Conservation (phyloP, 2,329 filamentous ascomycete species). For the Ophiobolus disseminans region DNA sequence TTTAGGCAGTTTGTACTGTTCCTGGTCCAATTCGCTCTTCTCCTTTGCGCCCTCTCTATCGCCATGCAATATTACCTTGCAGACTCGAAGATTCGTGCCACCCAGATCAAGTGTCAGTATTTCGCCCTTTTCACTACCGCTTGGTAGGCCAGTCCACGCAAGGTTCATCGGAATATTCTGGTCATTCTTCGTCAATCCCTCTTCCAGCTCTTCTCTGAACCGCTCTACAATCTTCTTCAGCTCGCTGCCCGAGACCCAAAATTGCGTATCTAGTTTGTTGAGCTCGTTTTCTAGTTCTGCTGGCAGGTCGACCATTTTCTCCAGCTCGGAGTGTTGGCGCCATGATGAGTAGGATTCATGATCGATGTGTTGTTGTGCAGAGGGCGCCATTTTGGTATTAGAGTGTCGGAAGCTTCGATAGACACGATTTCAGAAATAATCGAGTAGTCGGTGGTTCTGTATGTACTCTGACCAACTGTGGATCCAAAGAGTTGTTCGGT, state of each 20-base stretch:
- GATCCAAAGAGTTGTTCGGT: not conserved
- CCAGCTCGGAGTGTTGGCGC: slow-evolving; percentile 28
- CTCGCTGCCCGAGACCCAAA: slow-evolving; percentile 30
- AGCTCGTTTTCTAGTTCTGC: slow-evolving; percentile 29
- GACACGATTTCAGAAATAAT: no score
- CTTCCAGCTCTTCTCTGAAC: slow-evolving; percentile 35
- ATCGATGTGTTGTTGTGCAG: slow-evolving; percentile 15
- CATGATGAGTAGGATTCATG: slow-evolving; percentile 21
- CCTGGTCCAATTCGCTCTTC: slow-evolving; percentile 74
- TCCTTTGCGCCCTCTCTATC: slow-evolving; percentile 84
- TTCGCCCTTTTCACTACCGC: slow-evolving; percentile 84
- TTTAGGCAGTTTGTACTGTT: slow-evolving; percentile 93
- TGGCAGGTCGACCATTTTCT: slow-evolving; percentile 24
- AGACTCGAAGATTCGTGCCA: slow-evolving; percentile 93
- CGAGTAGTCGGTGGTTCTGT: no score
- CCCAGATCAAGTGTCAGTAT: slow-evolving; percentile 94
- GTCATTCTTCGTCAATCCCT: slow-evolving; percentile 26
- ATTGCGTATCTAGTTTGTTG: slow-evolving; percentile 26
- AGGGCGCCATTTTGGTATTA: slow-evolving; percentile 14
- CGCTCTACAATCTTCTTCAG: slow-evolving; percentile 30
- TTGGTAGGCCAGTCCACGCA: slow-evolving; percentile 91
- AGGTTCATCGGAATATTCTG: slow-evolving; percentile 80
- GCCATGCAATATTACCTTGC: slow-evolving; percentile 87
- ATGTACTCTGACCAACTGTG: no score
- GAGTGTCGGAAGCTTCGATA: no score